Evolutionary conservation across 768 basidiomycete species (phyloP).

Genomic region (Mycena chlorophos): DNA sequence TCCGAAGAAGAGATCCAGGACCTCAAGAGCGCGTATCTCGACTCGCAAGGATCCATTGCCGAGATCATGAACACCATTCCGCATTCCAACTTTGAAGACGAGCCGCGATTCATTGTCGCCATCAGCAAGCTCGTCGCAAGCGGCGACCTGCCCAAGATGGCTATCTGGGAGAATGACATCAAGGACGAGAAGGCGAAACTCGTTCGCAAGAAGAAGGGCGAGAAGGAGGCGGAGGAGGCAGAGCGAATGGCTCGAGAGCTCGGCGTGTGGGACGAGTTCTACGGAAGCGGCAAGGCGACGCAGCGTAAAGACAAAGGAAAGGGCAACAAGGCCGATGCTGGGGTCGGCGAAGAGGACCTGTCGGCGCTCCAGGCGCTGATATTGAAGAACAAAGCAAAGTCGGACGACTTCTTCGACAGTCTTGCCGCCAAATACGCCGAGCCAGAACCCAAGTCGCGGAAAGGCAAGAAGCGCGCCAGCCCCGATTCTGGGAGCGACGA

Average conservation of each 20-base stretch:
- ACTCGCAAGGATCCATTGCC: constrained; percentile 72
- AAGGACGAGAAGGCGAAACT: constrained; percentile 81
- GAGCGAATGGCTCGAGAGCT: constrained; percentile 82
- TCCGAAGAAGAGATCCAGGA: constrained; percentile 85
- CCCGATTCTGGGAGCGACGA: constrained; percentile 41
- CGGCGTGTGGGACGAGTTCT: constrained; percentile 94
- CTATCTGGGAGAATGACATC: constrained; percentile 67
- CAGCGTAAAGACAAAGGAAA: constrained; percentile 51
- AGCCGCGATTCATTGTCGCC: constrained; percentile 72
- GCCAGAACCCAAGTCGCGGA: constrained; percentile 45
- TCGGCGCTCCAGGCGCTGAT: constrained; percentile 81
- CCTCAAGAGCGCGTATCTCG: constrained; percentile 69
- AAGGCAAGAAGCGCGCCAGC: constrained; percentile 56
- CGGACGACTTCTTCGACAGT: constrained; percentile 71
- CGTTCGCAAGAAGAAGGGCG: constrained; percentile 68
- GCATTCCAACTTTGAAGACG: constrained; percentile 82
- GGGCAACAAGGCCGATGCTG: constrained; percentile 40
- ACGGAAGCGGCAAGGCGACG: constrained; percentile 70
- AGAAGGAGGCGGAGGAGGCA: constrained; percentile 83
- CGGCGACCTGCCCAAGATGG: constrained; percentile 54
- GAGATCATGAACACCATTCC: constrained; percentile 85
- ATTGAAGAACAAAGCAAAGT: constrained; percentile 65
- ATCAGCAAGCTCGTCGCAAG: constrained; percentile 68
- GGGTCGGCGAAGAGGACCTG: constrained; percentile 51
- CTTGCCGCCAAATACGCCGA: constrained; percentile 75